Conservation (phyloP, 2,329 filamentous ascomycete species). For the Colletotrichum paranaense region DNA sequence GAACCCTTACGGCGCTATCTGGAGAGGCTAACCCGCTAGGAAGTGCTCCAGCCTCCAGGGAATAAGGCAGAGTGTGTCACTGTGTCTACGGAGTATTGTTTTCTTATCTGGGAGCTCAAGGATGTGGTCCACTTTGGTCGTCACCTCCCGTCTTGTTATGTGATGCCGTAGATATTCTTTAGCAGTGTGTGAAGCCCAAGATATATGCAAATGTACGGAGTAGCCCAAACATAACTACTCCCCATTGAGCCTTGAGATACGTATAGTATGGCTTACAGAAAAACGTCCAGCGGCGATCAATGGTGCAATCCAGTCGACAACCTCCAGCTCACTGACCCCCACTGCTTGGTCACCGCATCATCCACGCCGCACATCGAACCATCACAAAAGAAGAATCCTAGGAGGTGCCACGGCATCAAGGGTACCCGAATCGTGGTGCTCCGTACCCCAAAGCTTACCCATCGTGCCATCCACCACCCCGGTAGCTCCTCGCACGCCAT, state of each 20-base stretch:
- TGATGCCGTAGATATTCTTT: neutral
- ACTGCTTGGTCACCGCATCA: neutral
- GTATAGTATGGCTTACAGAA: neutral
- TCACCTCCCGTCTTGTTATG: neutral
- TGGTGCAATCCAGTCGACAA: constrained; percentile 3
- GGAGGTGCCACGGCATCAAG: neutral
- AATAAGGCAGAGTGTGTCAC: no score
- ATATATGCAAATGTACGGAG: neutral
- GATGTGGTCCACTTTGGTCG: neutral
- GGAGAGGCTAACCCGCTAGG: neutral
- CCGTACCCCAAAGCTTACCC: neutral
- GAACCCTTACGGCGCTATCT: neutral
- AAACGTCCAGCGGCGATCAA: neutral
- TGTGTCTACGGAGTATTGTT: neutral
- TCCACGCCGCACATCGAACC: neutral
- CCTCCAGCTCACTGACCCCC: neutral
- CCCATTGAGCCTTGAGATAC: neutral
- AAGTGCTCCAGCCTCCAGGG: neutral
- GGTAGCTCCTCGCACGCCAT: constrained; percentile 30
- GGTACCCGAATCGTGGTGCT: neutral
- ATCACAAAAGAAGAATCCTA: neutral
- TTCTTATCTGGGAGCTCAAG: neutral
- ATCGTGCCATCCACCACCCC: constrained; percentile 2
- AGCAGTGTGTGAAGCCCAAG: neutral
- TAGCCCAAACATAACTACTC: neutral